Conservation (phyloP, 1,284 basidiomycete genomes). For the Cryptococcus amylolentus region DNA sequence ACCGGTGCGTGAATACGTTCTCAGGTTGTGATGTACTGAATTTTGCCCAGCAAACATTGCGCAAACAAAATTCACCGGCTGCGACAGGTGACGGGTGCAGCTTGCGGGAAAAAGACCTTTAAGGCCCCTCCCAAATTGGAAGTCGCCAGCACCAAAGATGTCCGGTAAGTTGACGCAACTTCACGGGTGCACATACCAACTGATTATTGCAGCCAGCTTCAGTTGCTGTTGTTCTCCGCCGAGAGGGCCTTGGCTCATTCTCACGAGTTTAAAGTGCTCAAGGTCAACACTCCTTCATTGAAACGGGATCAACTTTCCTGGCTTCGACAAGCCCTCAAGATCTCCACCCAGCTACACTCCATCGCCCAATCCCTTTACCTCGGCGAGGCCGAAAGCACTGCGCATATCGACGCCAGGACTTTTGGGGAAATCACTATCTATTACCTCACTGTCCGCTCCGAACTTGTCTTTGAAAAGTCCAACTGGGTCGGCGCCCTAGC, state of each 20-base stretch:
- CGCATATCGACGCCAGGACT: slow-evolving; percentile 27
- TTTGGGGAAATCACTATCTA: slow-evolving; percentile 50
- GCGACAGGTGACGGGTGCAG: slow-evolving; percentile 74
- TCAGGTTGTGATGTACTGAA: neutral
- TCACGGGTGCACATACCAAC: neutral
- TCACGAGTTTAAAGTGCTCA: slow-evolving; percentile 64
- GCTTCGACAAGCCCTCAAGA: slow-evolving; percentile 78
- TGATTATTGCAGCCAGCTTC: slow-evolving; percentile 52
- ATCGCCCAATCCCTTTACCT: slow-evolving; percentile 62
- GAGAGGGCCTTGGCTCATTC: slow-evolving; percentile 90
- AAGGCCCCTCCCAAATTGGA: slow-evolving; percentile 70
- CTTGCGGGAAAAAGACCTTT: slow-evolving; percentile 84
- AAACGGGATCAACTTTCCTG: slow-evolving; percentile 52
- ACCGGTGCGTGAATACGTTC: slow-evolving; percentile 56
- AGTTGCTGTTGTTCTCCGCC: slow-evolving; percentile 79
- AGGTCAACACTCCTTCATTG: slow-evolving; percentile 24
- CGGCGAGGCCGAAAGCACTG: slow-evolving; percentile 1
- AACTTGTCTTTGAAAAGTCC: slow-evolving; percentile 54
- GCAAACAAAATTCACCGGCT: slow-evolving; percentile 84
- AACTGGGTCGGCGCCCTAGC: slow-evolving; percentile 75
- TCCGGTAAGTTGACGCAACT: slow-evolving; percentile 61
- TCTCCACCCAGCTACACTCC: slow-evolving; percentile 72
- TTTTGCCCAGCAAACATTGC: slow-evolving; percentile 70
- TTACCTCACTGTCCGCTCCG: slow-evolving; percentile 47
- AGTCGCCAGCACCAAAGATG: slow-evolving; percentile 65